These are phyloP conservation scores for Yamadazyma sp. DNA, from an alignment of 1,139 yeast species.

Conservation along the genomic window DNA sequence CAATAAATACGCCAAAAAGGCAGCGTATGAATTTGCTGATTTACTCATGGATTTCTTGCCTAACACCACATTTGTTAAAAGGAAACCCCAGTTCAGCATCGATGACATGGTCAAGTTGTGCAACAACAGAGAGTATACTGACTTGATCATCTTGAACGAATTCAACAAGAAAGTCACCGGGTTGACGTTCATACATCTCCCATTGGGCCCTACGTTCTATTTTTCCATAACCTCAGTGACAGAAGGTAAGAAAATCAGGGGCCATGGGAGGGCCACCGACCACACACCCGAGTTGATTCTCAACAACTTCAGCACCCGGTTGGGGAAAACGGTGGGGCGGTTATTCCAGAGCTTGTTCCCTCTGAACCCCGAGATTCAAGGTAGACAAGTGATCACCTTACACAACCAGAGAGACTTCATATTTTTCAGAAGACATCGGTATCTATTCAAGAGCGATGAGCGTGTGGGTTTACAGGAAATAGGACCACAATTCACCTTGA, in stretches of 20 bases:
- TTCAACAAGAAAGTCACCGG: conserved; percentile 92
- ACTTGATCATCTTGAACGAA: conserved; percentile 85
- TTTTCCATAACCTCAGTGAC: conserved; percentile 80
- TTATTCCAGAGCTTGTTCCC: conserved; percentile 92
- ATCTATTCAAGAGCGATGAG: conserved; percentile 84
- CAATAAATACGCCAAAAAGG: conserved; percentile 78
- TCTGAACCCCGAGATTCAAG: conserved; percentile 87
- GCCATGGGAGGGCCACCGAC: conserved; percentile 88
- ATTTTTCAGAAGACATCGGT: conserved; percentile 93
- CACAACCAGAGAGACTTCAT: conserved; percentile 96
- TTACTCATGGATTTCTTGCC: conserved; percentile 83
- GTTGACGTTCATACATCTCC: conserved; percentile 86
- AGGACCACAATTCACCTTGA: conserved; percentile 94
- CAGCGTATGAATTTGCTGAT: conserved; percentile 90
- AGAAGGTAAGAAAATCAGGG: conserved; percentile 71
- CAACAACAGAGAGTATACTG: conserved; percentile 80
- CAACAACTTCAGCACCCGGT: conserved; percentile 86
- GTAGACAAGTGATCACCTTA: conserved; percentile 91
- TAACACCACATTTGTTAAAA: conserved; percentile 78
- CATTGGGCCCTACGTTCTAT: conserved; percentile 93
- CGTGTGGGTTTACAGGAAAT: conserved; percentile 92
- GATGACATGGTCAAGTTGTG: conserved; percentile 85
- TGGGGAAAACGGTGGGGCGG: conserved; percentile 91
- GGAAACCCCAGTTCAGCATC: conserved; percentile 79
- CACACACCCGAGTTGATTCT: conserved; percentile 90